Conservation (phyloP, 2,329 filamentous ascomycete genomes). For the Cercospora zeina region DNA sequence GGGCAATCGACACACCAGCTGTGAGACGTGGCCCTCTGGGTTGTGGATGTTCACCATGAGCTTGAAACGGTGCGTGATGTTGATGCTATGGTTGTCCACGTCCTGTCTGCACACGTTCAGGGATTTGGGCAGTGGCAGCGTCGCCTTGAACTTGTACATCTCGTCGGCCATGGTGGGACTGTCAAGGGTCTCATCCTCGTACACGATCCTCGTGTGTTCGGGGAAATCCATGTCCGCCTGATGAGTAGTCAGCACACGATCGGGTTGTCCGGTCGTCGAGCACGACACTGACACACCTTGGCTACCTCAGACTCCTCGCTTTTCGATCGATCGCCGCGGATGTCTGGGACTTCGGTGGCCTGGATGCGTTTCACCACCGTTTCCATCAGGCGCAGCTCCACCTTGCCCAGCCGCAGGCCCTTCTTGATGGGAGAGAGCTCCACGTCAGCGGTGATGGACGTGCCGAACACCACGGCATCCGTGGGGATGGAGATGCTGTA, state of each 20-base stretch:
- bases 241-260: background rate
- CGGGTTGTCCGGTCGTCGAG: background rate
- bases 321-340: constrained; percentile 38
- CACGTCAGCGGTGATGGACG: constrained; percentile 79
- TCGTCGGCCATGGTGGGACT: constrained; percentile 51
- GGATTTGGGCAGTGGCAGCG: constrained; percentile 72
- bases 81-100: constrained; percentile 83
- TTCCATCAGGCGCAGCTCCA: constrained; percentile 79
- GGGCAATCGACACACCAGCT: constrained; percentile 86
- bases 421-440: constrained; percentile 85
- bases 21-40: constrained; percentile 89
- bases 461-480: constrained; percentile 92
- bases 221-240: constrained; percentile 42
- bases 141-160: constrained; percentile 61
- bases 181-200: constrained; percentile 44
- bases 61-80: constrained; percentile 88
- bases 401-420: constrained; percentile 79
- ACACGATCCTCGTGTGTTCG: constrained; percentile 39
- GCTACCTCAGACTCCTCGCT: constrained; percentile 43
- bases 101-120: constrained; percentile 85
- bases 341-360: constrained; percentile 38
- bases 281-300: constrained; percentile 26
- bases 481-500: constrained; percentile 92
- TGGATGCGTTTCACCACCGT: constrained; percentile 56
- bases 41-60: constrained; percentile 89